These are phyloP conservation scores for Trametes cingulata DNA, from an alignment of 768 basidiomycete genomes.

Conservation along the genomic window DNA sequence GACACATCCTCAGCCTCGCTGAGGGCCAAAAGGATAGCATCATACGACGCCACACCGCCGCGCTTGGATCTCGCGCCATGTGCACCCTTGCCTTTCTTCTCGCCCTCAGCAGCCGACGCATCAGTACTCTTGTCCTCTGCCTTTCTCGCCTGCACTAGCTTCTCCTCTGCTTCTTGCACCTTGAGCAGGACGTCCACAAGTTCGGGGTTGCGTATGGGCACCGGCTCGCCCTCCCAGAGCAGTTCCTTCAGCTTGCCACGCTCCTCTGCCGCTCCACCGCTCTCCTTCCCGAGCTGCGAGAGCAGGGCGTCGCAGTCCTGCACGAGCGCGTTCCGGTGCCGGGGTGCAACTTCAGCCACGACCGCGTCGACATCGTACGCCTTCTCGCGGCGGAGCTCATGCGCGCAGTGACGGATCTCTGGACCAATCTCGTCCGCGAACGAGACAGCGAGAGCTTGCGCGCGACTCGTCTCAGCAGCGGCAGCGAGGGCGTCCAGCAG, in stretches of 20 bases:
- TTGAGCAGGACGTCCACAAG: slow-evolving; percentile 83
- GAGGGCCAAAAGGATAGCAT: slow-evolving; percentile 78
- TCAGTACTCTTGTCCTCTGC: slow-evolving; percentile 30
- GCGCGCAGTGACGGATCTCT: slow-evolving; percentile 90
- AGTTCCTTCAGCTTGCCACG: slow-evolving; percentile 61
- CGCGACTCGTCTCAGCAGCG: slow-evolving; percentile 68
- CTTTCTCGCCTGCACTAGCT: slow-evolving; percentile 44
- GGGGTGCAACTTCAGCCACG: slow-evolving; percentile 59
- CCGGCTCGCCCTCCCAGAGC: slow-evolving; percentile 77
- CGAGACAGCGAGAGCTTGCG: slow-evolving; percentile 83
- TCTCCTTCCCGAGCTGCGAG: slow-evolving; percentile 49
- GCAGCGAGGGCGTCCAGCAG: slow-evolving; percentile 69
- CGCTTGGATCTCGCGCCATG: slow-evolving; percentile 57
- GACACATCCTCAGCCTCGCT: slow-evolving; percentile 90
- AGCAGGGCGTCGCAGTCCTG: slow-evolving; percentile 61
- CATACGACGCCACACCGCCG: slow-evolving; percentile 82
- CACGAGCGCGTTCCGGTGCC: slow-evolving; percentile 60
- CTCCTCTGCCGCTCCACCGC: slow-evolving; percentile 37
- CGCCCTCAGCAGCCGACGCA: slow-evolving; percentile 32
- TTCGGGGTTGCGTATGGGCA: slow-evolving; percentile 89
- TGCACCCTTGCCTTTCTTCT: slow-evolving; percentile 39
- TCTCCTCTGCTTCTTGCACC: slow-evolving; percentile 75
- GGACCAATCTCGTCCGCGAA: slow-evolving; percentile 89
- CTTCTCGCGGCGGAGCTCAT: slow-evolving; percentile 75
- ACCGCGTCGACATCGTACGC: slow-evolving; percentile 84